A percentile compares a stretch with the other conserved stretches of the same genome.
Conservation (phyloP, 2,329 filamentous ascomycete species). For the Lachnellula hyalina region DNA sequence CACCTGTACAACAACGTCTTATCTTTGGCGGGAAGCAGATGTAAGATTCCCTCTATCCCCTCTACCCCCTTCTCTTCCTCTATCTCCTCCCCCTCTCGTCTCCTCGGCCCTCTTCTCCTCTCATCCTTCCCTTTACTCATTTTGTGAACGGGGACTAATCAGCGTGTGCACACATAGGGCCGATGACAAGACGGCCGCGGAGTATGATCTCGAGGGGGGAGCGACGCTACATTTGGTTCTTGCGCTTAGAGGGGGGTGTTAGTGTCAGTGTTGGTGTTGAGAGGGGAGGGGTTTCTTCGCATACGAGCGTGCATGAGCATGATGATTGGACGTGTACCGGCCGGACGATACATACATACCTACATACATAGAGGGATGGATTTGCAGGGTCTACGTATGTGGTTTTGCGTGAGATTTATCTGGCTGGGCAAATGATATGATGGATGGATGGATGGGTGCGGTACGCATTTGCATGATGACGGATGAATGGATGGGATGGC, state of each 20-base stretch:
- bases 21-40: slow-evolving; percentile 99
- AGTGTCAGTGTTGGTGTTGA: background rate
- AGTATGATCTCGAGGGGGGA: slow-evolving; percentile 87
- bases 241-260: slow-evolving; percentile 73
- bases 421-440: background rate
- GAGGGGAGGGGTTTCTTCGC: background rate
- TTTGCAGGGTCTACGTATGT: too few species aligned
- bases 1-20: slow-evolving; percentile 90
- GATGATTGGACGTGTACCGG: too few species aligned
- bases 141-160: background rate
- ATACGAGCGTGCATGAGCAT: too few species aligned
- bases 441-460: too few species aligned
- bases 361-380: too few species aligned
- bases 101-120: background rate
- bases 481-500: background rate
- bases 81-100: background rate
- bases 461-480: background rate
- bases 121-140: background rate
- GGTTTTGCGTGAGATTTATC: background rate
- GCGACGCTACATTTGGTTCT: slow-evolving; percentile 94
- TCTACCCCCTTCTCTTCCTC: background rate
- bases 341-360: too few species aligned
- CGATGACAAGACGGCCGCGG: slow-evolving; percentile 87
- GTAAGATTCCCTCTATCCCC: slow-evolving; percentile 44
- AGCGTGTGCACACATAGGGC: slow-evolving; percentile 51